phyloP scores from a whole-genome alignment of 208 protist genomes.

The Naegleria lovaniensis region DNA sequence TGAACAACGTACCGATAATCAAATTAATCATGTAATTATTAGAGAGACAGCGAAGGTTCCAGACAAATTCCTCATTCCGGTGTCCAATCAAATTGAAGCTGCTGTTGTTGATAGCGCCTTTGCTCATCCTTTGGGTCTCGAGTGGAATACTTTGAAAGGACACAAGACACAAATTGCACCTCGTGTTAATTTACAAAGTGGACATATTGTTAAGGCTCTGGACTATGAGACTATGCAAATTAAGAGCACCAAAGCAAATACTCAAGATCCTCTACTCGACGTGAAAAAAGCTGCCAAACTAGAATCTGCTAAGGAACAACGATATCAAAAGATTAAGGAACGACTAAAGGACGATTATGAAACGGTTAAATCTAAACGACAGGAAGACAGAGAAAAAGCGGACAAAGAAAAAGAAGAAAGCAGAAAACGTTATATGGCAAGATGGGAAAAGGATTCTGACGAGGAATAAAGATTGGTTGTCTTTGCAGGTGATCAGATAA shows the following conservation, averaged over 20 bases:
- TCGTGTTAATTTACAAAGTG: background rate
- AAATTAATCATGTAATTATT: slow-evolving; percentile 3
- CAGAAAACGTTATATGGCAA: background rate
- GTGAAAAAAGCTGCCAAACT: background rate
- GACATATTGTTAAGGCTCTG: background rate
- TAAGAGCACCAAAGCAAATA: background rate
- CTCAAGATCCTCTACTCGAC: background rate
- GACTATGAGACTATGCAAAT: background rate
- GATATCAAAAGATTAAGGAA: background rate
- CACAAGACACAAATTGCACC: background rate
- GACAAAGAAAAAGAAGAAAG: background rate
- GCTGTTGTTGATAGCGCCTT: background rate
- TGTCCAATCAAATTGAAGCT: background rate
- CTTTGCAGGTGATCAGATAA: too few species aligned
- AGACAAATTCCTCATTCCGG: background rate
- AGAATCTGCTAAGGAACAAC: background rate
- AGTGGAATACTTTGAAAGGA: background rate
- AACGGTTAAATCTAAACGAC: background rate
- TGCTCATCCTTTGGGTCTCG: slow-evolving; percentile 10
- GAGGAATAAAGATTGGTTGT: background rate
- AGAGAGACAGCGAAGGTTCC: background rate
- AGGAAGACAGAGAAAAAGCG: background rate
- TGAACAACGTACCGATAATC: background rate
- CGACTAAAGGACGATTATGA: background rate
- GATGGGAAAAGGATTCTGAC: background rate